phyloP scores from a whole-genome alignment of 1,284 basidiomycete species.

The Tremellales sp. region DNA sequence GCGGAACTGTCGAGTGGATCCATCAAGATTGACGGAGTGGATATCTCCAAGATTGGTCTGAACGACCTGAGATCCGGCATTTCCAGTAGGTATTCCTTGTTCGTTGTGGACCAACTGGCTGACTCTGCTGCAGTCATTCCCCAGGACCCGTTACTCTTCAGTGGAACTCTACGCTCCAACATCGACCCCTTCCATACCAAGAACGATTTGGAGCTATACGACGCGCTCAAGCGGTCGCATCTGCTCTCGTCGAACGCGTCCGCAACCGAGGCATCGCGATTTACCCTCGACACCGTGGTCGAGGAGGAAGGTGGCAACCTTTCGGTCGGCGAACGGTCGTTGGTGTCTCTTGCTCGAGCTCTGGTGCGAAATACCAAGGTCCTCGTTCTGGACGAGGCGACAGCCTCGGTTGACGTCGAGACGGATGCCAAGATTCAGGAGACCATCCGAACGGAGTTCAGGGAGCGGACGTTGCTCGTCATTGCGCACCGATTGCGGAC shows the following conservation, averaged over 20 bases:
- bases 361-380: conserved; percentile 55
- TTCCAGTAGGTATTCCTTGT: conserved; percentile 32
- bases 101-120: background rate
- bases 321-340: conserved; percentile 60
- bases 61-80: conserved; percentile 51
- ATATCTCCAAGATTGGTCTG: conserved; percentile 54
- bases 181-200: conserved; percentile 69
- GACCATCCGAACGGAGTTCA: conserved; percentile 65
- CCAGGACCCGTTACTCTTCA: conserved; percentile 70
- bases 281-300: conserved; percentile 73
- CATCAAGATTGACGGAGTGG: conserved; percentile 50
- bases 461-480: conserved; percentile 59
- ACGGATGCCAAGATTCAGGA: conserved; percentile 69
- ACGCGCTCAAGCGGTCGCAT: conserved; percentile 73
- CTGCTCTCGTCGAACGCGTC: conserved; percentile 54
- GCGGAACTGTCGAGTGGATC: conserved; percentile 48
- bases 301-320: conserved; percentile 84
- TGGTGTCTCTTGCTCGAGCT: conserved; percentile 68
- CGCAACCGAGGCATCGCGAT: conserved; percentile 55
- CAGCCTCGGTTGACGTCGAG: conserved; percentile 57
- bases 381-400: conserved; percentile 60
- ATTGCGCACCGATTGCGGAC: conserved; percentile 70
- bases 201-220: conserved; percentile 73
- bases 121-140: conserved; percentile 60
- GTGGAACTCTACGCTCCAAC: conserved; percentile 57